Percentiles rank a stretch among this genome's conserved stretches.
These are phyloP conservation scores for Peniophora sp. DNA, from an alignment of 1,284 basidiomycete species.

Conservation along the genomic window DNA sequence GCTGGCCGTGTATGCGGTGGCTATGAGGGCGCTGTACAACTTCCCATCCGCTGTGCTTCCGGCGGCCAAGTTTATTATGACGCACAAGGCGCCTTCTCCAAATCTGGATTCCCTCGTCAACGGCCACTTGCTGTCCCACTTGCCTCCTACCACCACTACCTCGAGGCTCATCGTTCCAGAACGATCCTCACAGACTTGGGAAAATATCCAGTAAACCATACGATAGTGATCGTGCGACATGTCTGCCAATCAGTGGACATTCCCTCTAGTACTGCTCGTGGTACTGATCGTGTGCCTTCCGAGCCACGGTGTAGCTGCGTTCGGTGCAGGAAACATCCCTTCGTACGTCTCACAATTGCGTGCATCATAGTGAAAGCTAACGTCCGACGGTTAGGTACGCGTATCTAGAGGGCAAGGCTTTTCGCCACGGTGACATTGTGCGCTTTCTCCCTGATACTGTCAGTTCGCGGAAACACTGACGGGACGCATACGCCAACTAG, in stretches of 20 bases:
- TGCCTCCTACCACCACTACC: too few species aligned
- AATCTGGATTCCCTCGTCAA: too few species aligned
- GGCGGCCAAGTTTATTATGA: too few species aligned
- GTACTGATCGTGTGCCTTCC: conserved; percentile 53
- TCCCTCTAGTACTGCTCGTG: conserved; percentile 32
- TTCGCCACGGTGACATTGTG: conserved; percentile 83
- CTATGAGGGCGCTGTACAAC: too few species aligned
- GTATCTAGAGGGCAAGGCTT: conserved; percentile 72
- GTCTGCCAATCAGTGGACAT: not conserved
- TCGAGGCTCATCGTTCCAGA: too few species aligned
- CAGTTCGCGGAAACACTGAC: too few species aligned
- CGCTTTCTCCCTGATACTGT: conserved; percentile 16
- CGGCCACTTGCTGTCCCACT: too few species aligned
- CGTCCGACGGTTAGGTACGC: conserved; percentile 41
- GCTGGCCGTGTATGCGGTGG: too few species aligned
- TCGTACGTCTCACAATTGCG: conserved; percentile 35
- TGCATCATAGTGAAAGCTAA: not conserved
- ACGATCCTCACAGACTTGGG: too few species aligned
- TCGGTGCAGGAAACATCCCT: conserved; percentile 73
- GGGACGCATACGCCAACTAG: conserved; percentile 26
- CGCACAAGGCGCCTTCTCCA: too few species aligned
- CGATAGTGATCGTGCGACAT: not conserved
- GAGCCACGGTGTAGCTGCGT: conserved; percentile 54
- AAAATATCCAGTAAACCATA: too few species aligned
- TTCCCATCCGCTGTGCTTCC: too few species aligned